Base-by-base conservation (phyloP, 2,329 filamentous ascomycete species). In the Cladorrhinum sp. region DNA sequence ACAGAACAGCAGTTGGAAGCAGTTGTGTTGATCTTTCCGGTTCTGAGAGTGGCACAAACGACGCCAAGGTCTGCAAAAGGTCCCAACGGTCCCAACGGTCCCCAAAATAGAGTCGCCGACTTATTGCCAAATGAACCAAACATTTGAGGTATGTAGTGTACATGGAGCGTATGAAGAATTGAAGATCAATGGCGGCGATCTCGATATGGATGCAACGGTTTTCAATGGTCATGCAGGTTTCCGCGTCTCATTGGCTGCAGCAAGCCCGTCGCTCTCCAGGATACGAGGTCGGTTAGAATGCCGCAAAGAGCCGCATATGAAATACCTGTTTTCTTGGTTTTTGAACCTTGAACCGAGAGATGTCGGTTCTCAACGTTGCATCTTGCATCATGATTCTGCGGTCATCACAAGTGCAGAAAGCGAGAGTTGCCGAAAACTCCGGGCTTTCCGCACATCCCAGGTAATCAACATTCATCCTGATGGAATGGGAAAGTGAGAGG, bases 11-110 rank as follows among this genome's bases (percentile, higher is more conserved):
- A 51, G 49, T 51, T 24, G 49, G 42, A 7, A 46, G 18, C 42
- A 21, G 42, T 46, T 46, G 42, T 46, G 42, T 16, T 46, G 42
- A 46, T 16, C 14, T 18, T 51, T 5, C 12, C 14, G 8, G 12
- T 51, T 51, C 49, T 51, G 49, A 51, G 49, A 51, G 49, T 26
- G 49, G 49, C 49, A 51, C 49, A 51, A 50, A 51, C 12, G 3
- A 24, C 24, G 49, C 49, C 49, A 51, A 51, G 20, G 49, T 24
- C 33, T 9, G 33, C 7, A 16, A n/a, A 28, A 51, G 21, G 21
- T 51, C 24, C 24, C n/a, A n/a, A n/a, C n/a, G n/a, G n/a, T n/a
- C n/a, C 21, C 49, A 51, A 51, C 49, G 21, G 18, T 28, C 20
- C 49, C 49, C 49, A 51, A 51, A 51, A 51, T 51, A 51, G 49